phyloP scores from a whole-genome alignment of 2,329 filamentous ascomycete genomes.

The Arthrobotrys conoides region DNA sequence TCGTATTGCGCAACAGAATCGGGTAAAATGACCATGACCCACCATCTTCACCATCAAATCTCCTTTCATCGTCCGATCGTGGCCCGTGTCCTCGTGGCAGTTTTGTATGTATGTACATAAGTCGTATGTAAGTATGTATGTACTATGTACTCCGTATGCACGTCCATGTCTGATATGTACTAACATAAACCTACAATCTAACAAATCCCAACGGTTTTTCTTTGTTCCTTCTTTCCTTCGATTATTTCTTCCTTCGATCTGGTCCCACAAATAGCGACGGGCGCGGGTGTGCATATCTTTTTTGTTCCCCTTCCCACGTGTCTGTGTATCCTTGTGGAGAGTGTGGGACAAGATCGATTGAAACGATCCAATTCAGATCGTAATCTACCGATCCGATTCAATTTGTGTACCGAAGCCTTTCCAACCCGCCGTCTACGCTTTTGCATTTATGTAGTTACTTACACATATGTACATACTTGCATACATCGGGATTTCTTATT shows the following conservation, averaged over 20 bases:
- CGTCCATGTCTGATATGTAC: too few relatives aligned
- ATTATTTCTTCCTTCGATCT: slow-evolving; percentile 10
- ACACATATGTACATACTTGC: neutral
- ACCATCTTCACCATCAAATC: slow-evolving; percentile 15
- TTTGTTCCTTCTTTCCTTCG: neutral
- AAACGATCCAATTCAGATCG: slow-evolving; percentile 56
- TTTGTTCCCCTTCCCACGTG: slow-evolving; percentile 41
- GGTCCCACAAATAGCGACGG: slow-evolving; percentile 38
- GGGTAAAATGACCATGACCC: slow-evolving; percentile 56
- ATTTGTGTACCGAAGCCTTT: slow-evolving; percentile 38
- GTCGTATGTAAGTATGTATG: too few relatives aligned
- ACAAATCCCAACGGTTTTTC: slow-evolving; percentile 19
- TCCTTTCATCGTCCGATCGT: slow-evolving; percentile 27
- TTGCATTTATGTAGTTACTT: slow-evolving; percentile 1
- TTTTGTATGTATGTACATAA: neutral
- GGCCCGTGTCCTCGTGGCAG: slow-evolving; percentile 28
- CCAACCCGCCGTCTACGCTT: slow-evolving; percentile 4
- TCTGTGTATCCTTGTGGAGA: slow-evolving; percentile 53
- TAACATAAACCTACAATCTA: neutral
- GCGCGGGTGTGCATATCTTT: slow-evolving; percentile 26
- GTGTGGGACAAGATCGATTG: slow-evolving; percentile 57
- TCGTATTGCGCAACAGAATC: slow-evolving; percentile 59
- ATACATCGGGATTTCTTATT: slow-evolving; percentile 13
- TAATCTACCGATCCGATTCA: slow-evolving; percentile 56
- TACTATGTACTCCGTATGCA: slow-evolving; percentile 4